Conservation (phyloP, 495 filamentous ascomycete genomes). For the Neurospora sp. region DNA sequence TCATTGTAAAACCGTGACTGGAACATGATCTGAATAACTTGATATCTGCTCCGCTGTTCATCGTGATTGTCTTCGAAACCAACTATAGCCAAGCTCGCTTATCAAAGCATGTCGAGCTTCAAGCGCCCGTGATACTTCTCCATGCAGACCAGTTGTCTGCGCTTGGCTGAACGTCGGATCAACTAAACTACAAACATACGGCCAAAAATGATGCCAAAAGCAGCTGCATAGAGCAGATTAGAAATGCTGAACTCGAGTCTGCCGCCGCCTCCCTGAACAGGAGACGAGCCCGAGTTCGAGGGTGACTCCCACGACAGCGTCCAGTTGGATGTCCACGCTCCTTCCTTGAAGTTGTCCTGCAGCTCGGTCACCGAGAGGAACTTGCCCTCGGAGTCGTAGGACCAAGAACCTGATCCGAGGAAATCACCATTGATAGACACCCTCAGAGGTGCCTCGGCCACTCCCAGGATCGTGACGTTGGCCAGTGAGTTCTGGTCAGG, state of each 20-base stretch:
- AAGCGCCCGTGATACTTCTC: not conserved
- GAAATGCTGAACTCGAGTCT: not conserved
- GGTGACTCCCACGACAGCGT: constrained; percentile 12
- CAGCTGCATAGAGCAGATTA: not conserved
- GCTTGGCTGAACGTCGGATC: not conserved
- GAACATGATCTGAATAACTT: not conserved
- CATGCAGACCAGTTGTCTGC: not conserved
- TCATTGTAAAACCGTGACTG: not conserved
- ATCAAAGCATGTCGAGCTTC: not conserved
- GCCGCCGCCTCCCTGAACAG: not conserved
- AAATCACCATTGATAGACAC: constrained; percentile 44
- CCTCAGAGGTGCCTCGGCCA: constrained; percentile 28
- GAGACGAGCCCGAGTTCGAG: not conserved
- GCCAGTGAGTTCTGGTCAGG: constrained; percentile 50
- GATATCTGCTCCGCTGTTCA: not conserved
- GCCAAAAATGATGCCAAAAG: not conserved
- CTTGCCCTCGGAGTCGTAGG: constrained; percentile 29
- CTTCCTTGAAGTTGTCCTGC: constrained; percentile 6
- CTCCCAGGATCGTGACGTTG: constrained; percentile 61
- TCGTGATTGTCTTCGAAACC: not conserved
- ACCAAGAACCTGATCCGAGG: constrained; percentile 32
- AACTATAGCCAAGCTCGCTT: not conserved
- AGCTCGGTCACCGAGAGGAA: constrained; percentile 8
- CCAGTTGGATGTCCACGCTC: constrained; percentile 17
- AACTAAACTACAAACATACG: not conserved